Evolutionary conservation across 2,329 filamentous ascomycete genomes (phyloP), one percentile per base, ranked within the genome.

Genomic region (Fusarium siculi): DNA sequence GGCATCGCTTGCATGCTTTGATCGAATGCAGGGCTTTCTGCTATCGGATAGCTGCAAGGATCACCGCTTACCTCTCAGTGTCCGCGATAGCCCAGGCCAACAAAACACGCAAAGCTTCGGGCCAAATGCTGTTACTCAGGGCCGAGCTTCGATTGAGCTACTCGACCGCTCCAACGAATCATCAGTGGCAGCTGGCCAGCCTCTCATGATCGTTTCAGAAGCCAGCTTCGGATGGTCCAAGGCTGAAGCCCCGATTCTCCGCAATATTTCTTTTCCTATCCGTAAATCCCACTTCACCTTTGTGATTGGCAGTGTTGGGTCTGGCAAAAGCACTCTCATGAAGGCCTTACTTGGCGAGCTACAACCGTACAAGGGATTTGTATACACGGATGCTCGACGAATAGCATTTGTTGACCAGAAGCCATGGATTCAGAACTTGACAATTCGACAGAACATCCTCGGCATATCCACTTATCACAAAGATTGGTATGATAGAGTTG

Each of bases 371-470:
- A 34, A 64, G 16, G 67, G 67, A 18, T 64, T 53, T 21, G 32
- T 70, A 37, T 54, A 68, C 21, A 57, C 58, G 1, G 55, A 59
- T 15, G 64, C 47, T 25, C 56, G 49, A 7, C 42, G 25, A n/a
- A 65, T 66, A 28, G 63, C 63, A 16, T 66, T 66, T 30, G 60
- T 66, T 28, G 56, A 36, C 34, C 66, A 69, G 18, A 53, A 63
- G 32, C 60, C 63, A 14, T 66, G 63, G 60, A 66, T 66, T 11
- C 63, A 66, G 23, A 66, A 66, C 11, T 23, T 66, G 60, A 66
- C 63, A 2, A 44, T 66, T 34, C 43, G 63, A 16, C 63, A 66
- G 28, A 66, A 66, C 15, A 66, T 65, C 21, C n/a, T 66, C 12
- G 63, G 63, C 3, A 8, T 56, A 14, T 68, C 52, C 6, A 34